Percentiles rank a stretch among this genome's conserved stretches.
Evolutionary conservation across 2,329 filamentous ascomycete species (phyloP).

Genomic region (Thermothelomyces thermophilus): DNA sequence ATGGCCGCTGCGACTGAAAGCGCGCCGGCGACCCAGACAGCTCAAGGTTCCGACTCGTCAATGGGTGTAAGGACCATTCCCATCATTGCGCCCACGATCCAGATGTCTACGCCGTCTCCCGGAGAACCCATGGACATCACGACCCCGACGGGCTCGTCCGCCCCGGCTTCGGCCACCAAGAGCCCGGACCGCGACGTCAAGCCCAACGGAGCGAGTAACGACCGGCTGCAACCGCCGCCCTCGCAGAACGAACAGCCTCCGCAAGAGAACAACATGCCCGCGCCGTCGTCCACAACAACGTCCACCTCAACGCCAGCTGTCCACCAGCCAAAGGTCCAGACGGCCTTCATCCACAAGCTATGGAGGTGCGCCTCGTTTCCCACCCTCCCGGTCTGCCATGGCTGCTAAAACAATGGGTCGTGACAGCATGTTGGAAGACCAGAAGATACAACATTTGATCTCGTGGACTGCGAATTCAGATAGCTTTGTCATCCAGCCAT

Average conservation of each 20-base stretch:
- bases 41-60: slow-evolving; percentile 38
- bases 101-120: slow-evolving; percentile 52
- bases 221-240: slow-evolving; percentile 24
- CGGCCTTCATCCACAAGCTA: slow-evolving; percentile 96
- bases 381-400: background rate
- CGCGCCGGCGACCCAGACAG: slow-evolving; percentile 38
- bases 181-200: slow-evolving; percentile 35
- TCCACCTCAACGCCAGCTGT: slow-evolving; percentile 53
- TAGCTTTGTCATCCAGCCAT: slow-evolving; percentile 98
- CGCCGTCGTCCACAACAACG: slow-evolving; percentile 43
- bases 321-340: slow-evolving; percentile 95
- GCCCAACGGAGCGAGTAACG: slow-evolving; percentile 25
- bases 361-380: slow-evolving; percentile 68
- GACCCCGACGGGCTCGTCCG: slow-evolving; percentile 43
- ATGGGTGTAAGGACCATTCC: slow-evolving; percentile 50
- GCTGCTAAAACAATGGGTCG: slow-evolving; percentile 26
- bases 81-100: slow-evolving; percentile 50
- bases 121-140: slow-evolving; percentile 58
- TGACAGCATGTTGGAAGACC: slow-evolving; percentile 89
- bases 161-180: slow-evolving; percentile 38
- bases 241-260: slow-evolving; percentile 33
- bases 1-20: slow-evolving; percentile 50
- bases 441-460: slow-evolving; percentile 86
- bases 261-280: slow-evolving; percentile 40
- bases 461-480: slow-evolving; percentile 92